Conservation (phyloP, 192 early-diverging fungal genomes). For the Backusella tarrabulga region DNA sequence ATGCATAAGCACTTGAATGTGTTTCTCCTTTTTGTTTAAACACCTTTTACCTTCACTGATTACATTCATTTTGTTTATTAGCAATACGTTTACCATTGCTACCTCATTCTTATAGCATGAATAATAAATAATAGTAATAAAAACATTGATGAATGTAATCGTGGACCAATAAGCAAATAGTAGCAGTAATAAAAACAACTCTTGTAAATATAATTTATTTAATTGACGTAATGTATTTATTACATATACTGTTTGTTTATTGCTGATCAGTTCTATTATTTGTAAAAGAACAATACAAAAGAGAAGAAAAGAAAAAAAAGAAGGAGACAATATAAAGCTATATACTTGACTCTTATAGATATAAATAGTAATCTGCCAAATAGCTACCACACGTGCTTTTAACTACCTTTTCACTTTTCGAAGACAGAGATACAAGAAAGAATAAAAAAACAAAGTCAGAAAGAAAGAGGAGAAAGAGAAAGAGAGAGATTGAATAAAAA, state of each 20-base stretch:
- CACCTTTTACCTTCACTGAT: background rate
- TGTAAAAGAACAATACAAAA: constrained; percentile 6
- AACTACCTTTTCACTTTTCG: background rate
- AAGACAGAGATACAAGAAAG: background rate
- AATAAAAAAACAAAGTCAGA: background rate
- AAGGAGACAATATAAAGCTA: background rate
- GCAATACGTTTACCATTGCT: background rate
- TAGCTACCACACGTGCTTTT: constrained; percentile 4
- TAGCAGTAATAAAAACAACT: background rate
- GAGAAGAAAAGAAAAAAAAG: background rate
- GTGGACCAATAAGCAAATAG: background rate
- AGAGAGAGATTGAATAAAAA: background rate
- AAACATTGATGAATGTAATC: background rate
- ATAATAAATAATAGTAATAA: background rate
- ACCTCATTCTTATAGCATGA: background rate
- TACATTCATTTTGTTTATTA: background rate
- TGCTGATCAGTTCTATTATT: background rate
- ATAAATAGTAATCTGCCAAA: constrained; percentile 3
- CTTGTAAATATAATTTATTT: background rate
- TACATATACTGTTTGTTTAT: background rate
- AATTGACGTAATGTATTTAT: background rate
- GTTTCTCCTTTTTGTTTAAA: background rate
- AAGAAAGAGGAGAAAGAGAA: background rate
- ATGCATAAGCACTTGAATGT: background rate
- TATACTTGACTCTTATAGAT: background rate